phyloP scores from a whole-genome alignment of 2,329 filamentous ascomycete species.

The Ophiostoma ips region DNA sequence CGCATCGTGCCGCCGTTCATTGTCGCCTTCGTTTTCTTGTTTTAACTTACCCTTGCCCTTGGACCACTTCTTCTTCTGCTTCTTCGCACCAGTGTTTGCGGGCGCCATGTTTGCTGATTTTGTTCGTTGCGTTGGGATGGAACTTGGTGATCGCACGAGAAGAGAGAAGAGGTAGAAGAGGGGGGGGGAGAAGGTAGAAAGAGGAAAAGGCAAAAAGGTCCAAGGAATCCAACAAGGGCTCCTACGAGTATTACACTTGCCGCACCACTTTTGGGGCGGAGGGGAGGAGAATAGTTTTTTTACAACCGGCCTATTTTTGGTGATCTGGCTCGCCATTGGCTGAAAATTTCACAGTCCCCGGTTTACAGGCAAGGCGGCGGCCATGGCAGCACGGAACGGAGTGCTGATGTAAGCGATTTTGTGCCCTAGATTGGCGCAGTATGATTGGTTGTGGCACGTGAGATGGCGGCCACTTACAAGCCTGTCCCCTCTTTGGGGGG shows the following conservation, averaged over 20 bases:
- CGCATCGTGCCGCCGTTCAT: no score
- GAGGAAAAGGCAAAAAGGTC: constrained; percentile 1
- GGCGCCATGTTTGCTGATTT: constrained; percentile 27
- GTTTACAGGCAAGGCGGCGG: neutral
- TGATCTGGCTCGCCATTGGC: neutral
- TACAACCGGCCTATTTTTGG: neutral
- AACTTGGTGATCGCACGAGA: constrained; percentile 11
- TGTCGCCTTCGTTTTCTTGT: neutral
- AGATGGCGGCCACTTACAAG: no score
- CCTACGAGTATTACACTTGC: neutral
- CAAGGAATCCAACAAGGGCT: neutral
- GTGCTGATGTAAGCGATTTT: neutral
- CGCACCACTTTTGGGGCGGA: constrained; percentile 1
- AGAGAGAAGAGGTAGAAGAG: constrained; percentile 3
- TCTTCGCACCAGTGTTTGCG: constrained; percentile 52
- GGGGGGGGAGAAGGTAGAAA: constrained; percentile 4
- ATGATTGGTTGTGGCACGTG: no score
- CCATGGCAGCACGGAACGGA: neutral
- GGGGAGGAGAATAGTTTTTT: constrained; percentile 2
- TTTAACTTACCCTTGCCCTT: constrained; percentile 53
- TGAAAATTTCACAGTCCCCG: neutral
- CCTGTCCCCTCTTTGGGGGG: neutral
- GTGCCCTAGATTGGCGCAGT: neutral
- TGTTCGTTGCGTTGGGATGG: constrained; percentile 21
- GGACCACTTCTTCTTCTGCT: constrained; percentile 72